These are phyloP conservation scores for Pachyrhizus erosus DNA, from an alignment of 306 rosid genomes.

Conservation along the genomic window DNA sequence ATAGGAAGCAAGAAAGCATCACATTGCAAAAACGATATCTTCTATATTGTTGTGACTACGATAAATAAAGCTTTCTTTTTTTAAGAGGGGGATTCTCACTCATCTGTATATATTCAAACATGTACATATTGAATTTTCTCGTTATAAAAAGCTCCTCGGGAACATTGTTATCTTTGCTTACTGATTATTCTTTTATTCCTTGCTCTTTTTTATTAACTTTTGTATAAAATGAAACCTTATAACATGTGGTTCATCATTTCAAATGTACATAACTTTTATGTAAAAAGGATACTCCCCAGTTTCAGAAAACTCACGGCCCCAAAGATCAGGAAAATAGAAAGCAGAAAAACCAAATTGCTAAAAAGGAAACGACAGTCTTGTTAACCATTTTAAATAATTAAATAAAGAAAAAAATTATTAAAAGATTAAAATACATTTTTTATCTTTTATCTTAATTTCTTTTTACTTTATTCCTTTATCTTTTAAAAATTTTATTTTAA, in stretches of 20 bases:
- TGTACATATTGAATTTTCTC: conserved; percentile 23
- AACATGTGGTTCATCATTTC: neutral
- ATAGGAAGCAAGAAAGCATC: conserved; percentile 22
- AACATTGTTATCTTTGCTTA: conserved; percentile 5
- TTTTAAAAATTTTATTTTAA: too few relatives aligned
- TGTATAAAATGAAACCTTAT: neutral
- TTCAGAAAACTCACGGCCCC: neutral
- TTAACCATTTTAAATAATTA: too few relatives aligned
- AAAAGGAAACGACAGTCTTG: too few relatives aligned
- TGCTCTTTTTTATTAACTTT: too few relatives aligned
- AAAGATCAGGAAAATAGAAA: neutral
- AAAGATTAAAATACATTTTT: too few relatives aligned
- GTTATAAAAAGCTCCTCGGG: conserved; percentile 3
- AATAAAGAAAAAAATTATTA: too few relatives aligned
- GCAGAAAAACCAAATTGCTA: too few relatives aligned
- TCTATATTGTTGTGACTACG: conserved; percentile 36
- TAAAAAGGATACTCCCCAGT: neutral
- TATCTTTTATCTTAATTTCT: too few relatives aligned
- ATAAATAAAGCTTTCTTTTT: neutral
- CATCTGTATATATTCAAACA: conserved; percentile 23
- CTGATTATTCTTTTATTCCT: neutral
- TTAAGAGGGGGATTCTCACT: conserved; percentile 3
- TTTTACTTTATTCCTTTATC: too few relatives aligned
- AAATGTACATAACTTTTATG: neutral
- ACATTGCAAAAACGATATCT: neutral